Evolutionary conservation across 495 filamentous ascomycete genomes (phyloP), one percentile per base, ranked within the genome.

Genomic region (Terfezia boudieri): DNA sequence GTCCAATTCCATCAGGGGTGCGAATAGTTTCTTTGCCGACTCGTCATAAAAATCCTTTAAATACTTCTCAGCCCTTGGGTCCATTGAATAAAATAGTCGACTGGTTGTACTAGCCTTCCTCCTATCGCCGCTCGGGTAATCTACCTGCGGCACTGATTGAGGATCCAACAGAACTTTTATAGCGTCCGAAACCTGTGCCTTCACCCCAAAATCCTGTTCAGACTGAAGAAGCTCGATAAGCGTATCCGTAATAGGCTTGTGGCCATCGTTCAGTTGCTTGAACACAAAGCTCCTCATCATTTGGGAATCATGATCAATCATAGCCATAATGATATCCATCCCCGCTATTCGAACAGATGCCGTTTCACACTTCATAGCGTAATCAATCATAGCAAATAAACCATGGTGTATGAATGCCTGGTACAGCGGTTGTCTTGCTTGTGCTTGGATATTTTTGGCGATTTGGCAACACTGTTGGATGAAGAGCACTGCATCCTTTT

Each of bases 381-480:
- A 96, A 52, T 86, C 85, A 58, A 98, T 94, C 51, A 95, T 87
- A 11, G 74, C 74, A 55, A 96, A 81, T 17, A 98, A 75, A 20
- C 90, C 90, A 64, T 89, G 77, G 54, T 73, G 73, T 57, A 98
- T 84, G 67, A 96, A 93, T 57, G 90, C 88, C 58, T 78, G 77
- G 66, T 94, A 96, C 8, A 98, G 73, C 37, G 76, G 78, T 46
- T 82, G 78, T 51, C 90, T 76, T 20, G 78, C 79, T 17, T 81
- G 83, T 2, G 78, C 81, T 64, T 96, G 92, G 8, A 96, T 69
- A 63, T 84, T 94, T 68, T 98, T 98, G 9, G 88, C 87, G 61
- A 96, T 90, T 5, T 80, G 79, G 59, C 87, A 92, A 65, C 87
- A 95, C 67, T 94, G 86, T 66, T 96, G 92, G 61, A 98, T 89